Evolutionary conservation across 257 asterid species (phyloP), one percentile per base, ranked within the genome.

Genomic region (Solanum tarijense): DNA sequence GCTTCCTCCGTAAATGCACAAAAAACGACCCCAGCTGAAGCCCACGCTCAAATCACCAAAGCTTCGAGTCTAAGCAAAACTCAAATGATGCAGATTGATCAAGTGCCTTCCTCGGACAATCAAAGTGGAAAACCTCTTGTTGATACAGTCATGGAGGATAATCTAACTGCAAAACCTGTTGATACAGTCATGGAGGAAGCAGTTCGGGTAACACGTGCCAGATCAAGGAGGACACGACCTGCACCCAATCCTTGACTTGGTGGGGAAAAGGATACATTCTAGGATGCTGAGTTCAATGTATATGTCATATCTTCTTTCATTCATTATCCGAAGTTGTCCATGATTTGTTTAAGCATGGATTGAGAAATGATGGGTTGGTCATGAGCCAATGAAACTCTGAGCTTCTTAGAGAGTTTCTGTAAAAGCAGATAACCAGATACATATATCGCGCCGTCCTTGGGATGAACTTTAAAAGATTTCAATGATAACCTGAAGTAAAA

Each of bases 1-100:
- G 83, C 93, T 12, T 39, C 95, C 39, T 16, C 88, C 81, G 52
- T 87, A 72, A 90, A 90, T 31, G 94, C 94, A 71, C 94, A 85
- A 81, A 97, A 91, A 91, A 27, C 90, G 52, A 87, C 91, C 9
- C 90, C 94, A 39, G 13, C 91, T 48, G 88, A 18, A 66, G 43
- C 92, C 31, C 75, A 87, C n/a, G 6, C 87, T 0, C 94, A 90
- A 89, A 91, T 88, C 55, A 76, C 72, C 84, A 92, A 87, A 88
- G 87, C 91, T 87, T 86, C 90, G 0, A 81, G 86, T 52, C 31
- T 75, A 23, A 88, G 41, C n/a, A 66, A 88, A 72, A 69, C 52
- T 31, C 68, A 88, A 36, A 3, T 65, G 21, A 21, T 55, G 89
- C 89, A 83, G 87, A 72, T 88, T 60, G 87, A 83, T 23, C 29